phyloP scores from a whole-genome alignment of 106 monocot genomes.

The Acorus gramineus region DNA sequence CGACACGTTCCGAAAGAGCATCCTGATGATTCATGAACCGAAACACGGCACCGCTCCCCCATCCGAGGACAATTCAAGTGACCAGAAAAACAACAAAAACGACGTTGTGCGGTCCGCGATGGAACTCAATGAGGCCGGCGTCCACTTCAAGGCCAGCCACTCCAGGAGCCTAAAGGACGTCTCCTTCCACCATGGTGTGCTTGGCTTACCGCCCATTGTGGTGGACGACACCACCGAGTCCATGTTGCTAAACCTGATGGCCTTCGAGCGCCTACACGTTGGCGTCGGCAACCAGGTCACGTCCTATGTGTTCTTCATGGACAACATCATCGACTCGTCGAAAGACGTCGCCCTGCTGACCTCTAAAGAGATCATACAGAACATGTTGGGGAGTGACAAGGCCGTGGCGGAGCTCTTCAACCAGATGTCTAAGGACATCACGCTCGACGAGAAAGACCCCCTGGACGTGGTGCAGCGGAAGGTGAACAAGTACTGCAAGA shows the following conservation, averaged over 20 bases:
- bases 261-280: constrained; percentile 17
- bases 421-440: constrained; percentile 3
- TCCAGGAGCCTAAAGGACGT: not conserved
- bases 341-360: constrained; percentile 8
- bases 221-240: constrained; percentile 21
- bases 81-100: not conserved
- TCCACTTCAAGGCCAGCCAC: constrained; percentile 5
- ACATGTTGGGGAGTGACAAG: constrained; percentile 20
- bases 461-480: not conserved
- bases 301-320: constrained; percentile 17
- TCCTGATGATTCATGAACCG: constrained; percentile 23
- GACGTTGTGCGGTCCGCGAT: constrained; percentile 12
- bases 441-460: not conserved
- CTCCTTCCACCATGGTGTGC: not conserved
- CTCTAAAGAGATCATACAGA: constrained; percentile 7
- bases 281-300: constrained; percentile 5
- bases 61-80: not conserved
- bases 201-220: constrained; percentile 1
- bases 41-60: not conserved
- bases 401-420: constrained; percentile 22
- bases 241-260: constrained; percentile 23
- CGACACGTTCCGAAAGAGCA: constrained; percentile 53
- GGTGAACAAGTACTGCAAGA: constrained; percentile 2
- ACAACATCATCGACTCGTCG: constrained; percentile 9
- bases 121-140: constrained; percentile 18